Conservation (phyloP, 257 asterid species). For the Lithospermum erythrorhizon region DNA sequence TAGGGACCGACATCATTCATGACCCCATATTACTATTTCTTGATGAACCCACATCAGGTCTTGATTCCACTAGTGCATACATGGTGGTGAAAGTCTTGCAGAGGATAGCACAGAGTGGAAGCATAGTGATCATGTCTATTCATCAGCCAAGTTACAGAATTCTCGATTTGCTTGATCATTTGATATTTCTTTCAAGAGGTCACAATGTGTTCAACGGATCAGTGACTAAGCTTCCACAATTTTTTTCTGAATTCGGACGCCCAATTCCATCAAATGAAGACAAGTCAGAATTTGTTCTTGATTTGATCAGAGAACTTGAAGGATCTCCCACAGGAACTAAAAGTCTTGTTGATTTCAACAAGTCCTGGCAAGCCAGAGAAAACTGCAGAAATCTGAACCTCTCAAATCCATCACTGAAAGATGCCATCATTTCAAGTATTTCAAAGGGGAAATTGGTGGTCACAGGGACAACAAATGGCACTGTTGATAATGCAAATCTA, state of each 20-base stretch:
- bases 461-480: conserved; percentile 16
- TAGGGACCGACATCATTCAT: conserved; percentile 35
- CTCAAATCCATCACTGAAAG: conserved; percentile 22
- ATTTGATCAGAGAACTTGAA: conserved; percentile 28
- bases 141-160: conserved; percentile 45
- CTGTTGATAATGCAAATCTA: conserved; percentile 6
- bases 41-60: conserved; percentile 66
- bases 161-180: conserved; percentile 19
- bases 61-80: conserved; percentile 59
- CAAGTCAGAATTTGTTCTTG: conserved; percentile 28
- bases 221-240: conserved; percentile 13
- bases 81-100: conserved; percentile 47
- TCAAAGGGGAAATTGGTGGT: conserved; percentile 34
- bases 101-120: conserved; percentile 43
- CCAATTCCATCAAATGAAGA: conserved; percentile 32
- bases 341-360: conserved; percentile 23
- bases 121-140: conserved; percentile 53
- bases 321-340: conserved; percentile 17
- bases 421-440: conserved; percentile 29
- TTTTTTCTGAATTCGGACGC: conserved; percentile 24
- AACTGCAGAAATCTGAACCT: background rate
- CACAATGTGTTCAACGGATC: conserved; percentile 26
- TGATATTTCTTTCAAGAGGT: conserved; percentile 32
- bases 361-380: conserved; percentile 14
- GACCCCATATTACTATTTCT: conserved; percentile 41